Evolutionary conservation across 2,329 filamentous ascomycete genomes (phyloP), one percentile per base, ranked within the genome.

Genomic region (Fusarium euwallaceae): DNA sequence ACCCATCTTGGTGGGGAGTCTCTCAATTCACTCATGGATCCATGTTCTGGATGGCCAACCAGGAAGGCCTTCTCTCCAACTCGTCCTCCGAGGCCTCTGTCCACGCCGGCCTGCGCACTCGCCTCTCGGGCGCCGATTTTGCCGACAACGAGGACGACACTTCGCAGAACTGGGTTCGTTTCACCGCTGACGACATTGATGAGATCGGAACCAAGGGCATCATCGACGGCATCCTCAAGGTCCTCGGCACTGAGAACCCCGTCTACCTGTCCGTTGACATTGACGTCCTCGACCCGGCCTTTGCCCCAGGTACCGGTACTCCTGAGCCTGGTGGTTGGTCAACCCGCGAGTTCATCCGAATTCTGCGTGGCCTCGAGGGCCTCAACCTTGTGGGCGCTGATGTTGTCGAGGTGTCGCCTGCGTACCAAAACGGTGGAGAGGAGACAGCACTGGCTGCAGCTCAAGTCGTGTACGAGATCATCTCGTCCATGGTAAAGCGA

Each of bases 311-410:
- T 2, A 97, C 95, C 0, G 95, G 95, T 1, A 98, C 95, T 0
- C 95, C 95, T 0, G 95, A 97, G 85, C 93, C 95, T 0, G 95
- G 95, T 67, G 95, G 95, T 41, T 98, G 95, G 95, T 97, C 94
- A 7, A 97, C 93, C 22, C 87, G 95, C 61, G 95, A 98, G 86
- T 86, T 98, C 76, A 96, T 97, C 73, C 87, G 93, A 14, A 94
- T 98, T 67, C 83, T 98, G 80, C 87, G 95, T 36, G 95, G 94
- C 0, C 89, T 98, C 48, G 95, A 98, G 84, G 89, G 87, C 0
- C 82, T 98, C 81, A 97, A 98, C 80, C 85, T 98, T 5, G 94
- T 98, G 4, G 95, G 95, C 2, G 95, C 95, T 1, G 95, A 98
- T 83, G 90, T 98, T 59, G 95, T 98, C 6, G 95, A 98, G 86